Conservation (phyloP, 164 flowering plant genomes). For the Vitis vinifera region ASM3070453v1 NC_081813.1:7359001-7359500, state of each 20-base stretch:
- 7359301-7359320: conserved; percentile 92
- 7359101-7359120: conserved; percentile 84
- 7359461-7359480: no score
- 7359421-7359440: no score
- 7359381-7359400: no score
- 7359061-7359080: conserved; percentile 82
- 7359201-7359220: conserved; percentile 68
- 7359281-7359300: conserved; percentile 68
- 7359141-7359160: conserved; percentile 71
- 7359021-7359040: conserved; percentile 36
- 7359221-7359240: conserved; percentile 73
- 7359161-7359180: conserved; percentile 79
- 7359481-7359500: no score
- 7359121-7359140: conserved; percentile 85
- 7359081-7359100: conserved; percentile 81
- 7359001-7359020: conserved; percentile 16
- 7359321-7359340: conserved; percentile 37
- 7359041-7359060: conserved; percentile 67
- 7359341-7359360: not conserved
- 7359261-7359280: conserved; percentile 80
- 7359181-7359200: conserved; percentile 87
- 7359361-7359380: no score
- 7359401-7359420: no score
- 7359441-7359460: no score
- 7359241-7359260: conserved; percentile 86